Percentiles rank a stretch among this genome's conserved stretches.
These are phyloP conservation scores for Conticribra weissflogii DNA, from an alignment of 108 stramenopile species.

Conservation along the genomic window DNA sequence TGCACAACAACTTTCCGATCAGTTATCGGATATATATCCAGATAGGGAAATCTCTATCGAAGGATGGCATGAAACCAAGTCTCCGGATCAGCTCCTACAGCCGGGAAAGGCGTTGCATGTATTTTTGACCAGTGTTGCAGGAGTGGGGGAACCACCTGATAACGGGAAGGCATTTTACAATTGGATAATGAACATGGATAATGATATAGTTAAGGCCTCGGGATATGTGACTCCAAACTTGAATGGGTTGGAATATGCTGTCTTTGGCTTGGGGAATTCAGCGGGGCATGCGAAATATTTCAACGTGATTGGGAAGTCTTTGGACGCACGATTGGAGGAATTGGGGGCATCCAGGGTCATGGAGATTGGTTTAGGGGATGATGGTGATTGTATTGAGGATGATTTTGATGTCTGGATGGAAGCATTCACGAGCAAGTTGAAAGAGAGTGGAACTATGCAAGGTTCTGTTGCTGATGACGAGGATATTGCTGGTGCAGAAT, in stretches of 20 bases:
- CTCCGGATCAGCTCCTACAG: conserved; percentile 56
- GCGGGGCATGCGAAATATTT: conserved; percentile 88
- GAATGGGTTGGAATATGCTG: conserved; percentile 58
- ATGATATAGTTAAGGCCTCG: background rate
- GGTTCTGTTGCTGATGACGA: background rate
- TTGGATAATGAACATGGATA: conserved; percentile 52
- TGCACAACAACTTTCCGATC: conserved; percentile 73
- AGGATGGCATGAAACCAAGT: conserved; percentile 58
- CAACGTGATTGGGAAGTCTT: conserved; percentile 80
- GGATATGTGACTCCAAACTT: background rate
- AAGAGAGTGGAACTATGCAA: background rate
- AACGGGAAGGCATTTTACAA: conserved; percentile 70
- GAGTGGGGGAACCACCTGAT: conserved; percentile 47
- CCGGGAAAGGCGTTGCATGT: conserved; percentile 34
- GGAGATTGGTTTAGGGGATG: conserved; percentile 88
- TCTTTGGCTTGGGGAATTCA: conserved; percentile 92
- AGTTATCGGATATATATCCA: conserved; percentile 45
- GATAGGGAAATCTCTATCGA: conserved; percentile 42
- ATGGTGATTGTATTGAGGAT: conserved; percentile 89
- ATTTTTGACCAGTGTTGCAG: conserved; percentile 22
- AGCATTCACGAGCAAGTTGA: conserved; percentile 48
- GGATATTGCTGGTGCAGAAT: conserved; percentile 27
- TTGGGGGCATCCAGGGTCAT: conserved; percentile 70
- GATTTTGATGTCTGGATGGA: conserved; percentile 94
- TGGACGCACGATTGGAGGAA: conserved; percentile 72